Evolutionary conservation across 257 asterid genomes (phyloP).

Genomic region (Primulina eburnea): DNA sequence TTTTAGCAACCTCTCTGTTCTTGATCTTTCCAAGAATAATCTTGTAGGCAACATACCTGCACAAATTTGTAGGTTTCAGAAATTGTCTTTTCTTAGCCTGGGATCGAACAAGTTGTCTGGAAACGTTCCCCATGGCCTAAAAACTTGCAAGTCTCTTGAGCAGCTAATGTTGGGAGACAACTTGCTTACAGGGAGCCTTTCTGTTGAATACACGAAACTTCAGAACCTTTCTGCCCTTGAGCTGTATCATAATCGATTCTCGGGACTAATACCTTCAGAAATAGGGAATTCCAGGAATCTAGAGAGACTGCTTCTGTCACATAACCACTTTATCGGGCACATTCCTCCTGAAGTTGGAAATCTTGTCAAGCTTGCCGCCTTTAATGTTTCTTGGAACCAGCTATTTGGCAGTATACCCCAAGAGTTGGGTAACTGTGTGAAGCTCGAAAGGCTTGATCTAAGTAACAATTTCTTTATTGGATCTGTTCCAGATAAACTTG

Average conservation of each 20-base stretch:
- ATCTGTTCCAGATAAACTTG: slow-evolving; percentile 54
- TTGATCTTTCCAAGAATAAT: slow-evolving; percentile 70
- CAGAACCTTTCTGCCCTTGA: slow-evolving; percentile 78
- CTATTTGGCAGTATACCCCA: slow-evolving; percentile 59
- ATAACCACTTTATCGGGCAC: slow-evolving; percentile 60
- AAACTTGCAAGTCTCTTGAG: slow-evolving; percentile 71
- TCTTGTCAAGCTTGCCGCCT: slow-evolving; percentile 69
- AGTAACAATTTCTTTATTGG: slow-evolving; percentile 63
- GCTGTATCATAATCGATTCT: slow-evolving; percentile 61
- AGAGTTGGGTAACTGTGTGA: slow-evolving; percentile 67
- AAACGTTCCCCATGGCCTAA: slow-evolving; percentile 69
- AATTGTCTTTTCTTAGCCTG: slow-evolving; percentile 59
- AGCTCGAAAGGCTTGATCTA: slow-evolving; percentile 84
- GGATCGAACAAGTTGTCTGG: slow-evolving; percentile 72
- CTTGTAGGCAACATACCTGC: slow-evolving; percentile 71
- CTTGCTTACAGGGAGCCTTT: slow-evolving; percentile 71
- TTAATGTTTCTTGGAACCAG: slow-evolving; percentile 67
- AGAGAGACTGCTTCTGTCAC: slow-evolving; percentile 70
- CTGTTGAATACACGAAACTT: slow-evolving; percentile 58
- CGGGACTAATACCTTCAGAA: slow-evolving; percentile 66
- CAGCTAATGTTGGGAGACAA: slow-evolving; percentile 82
- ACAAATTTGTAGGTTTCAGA: slow-evolving; percentile 52
- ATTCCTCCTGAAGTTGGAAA: slow-evolving; percentile 78
- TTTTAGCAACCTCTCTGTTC: slow-evolving; percentile 53
- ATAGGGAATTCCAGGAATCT: slow-evolving; percentile 53